Percentiles rank a stretch among this genome's conserved stretches.
These are phyloP conservation scores for Talaromyces sp. DNA, from an alignment of 2,329 filamentous ascomycete genomes.

Conservation along the genomic window DNA sequence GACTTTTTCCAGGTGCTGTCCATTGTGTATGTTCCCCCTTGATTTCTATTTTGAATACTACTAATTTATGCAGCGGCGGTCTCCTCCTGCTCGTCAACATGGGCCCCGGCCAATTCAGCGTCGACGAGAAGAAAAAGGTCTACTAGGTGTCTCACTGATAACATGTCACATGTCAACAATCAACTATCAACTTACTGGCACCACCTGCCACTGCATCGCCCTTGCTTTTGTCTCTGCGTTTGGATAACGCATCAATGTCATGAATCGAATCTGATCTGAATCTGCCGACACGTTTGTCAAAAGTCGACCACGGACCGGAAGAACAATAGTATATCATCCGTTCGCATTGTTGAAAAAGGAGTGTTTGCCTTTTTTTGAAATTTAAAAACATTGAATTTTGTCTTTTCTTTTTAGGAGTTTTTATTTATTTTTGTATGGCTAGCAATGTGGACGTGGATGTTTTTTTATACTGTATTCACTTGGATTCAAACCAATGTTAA, in stretches of 20 bases:
- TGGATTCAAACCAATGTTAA: background rate
- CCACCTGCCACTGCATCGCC: background rate
- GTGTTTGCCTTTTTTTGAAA: background rate
- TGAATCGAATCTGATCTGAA: background rate
- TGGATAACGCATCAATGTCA: background rate
- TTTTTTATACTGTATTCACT: background rate
- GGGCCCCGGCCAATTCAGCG: constrained; percentile 93
- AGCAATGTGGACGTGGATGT: background rate
- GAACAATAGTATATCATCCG: background rate
- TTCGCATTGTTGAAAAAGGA: background rate
- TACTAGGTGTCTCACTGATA: constrained; percentile 56
- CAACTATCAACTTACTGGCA: background rate
- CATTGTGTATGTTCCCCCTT: constrained; percentile 64
- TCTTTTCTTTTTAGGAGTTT: background rate
- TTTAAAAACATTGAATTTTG: background rate
- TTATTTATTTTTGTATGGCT: background rate
- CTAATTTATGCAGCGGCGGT: constrained; percentile 57
- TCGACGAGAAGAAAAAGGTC: constrained; percentile 99
- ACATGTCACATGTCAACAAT: background rate
- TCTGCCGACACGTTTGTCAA: no score
- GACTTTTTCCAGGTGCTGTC: constrained; percentile 99
- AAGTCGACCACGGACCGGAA: background rate
- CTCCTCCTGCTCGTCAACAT: constrained; percentile 97
- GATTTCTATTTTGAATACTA: constrained; percentile 15
- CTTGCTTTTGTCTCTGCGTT: background rate